Evolutionary conservation across 2,329 filamentous ascomycete genomes (phyloP).

Genomic region (Scortechinia acanthostroma): DNA sequence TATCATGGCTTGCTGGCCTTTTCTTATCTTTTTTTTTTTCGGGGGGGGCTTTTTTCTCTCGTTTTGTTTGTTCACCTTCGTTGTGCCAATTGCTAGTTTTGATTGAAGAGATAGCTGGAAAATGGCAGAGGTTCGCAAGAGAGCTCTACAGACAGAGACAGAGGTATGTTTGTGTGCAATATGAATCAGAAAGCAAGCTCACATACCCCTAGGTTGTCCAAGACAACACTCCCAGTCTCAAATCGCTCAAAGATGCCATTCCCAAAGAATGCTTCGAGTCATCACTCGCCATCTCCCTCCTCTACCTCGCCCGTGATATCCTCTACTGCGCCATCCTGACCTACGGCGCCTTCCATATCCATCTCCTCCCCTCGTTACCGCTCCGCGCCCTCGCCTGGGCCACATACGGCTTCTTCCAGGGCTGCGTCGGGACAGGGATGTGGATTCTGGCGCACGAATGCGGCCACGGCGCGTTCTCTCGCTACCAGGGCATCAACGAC

Average conservation of each 20-base stretch:
- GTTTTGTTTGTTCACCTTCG: too few species aligned
- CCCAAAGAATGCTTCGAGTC: constrained; percentile 55
- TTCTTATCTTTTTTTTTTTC: too few species aligned
- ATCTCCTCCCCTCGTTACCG: constrained; percentile 32
- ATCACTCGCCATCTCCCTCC: constrained; percentile 37
- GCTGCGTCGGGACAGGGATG: constrained; percentile 58
- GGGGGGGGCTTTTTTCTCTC: too few species aligned
- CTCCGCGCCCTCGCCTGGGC: constrained; percentile 41
- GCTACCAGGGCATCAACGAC: constrained; percentile 46
- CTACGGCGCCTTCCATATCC: constrained; percentile 39
- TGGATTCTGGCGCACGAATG: constrained; percentile 70
- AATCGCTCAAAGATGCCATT: constrained; percentile 41
- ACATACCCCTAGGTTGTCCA: too few species aligned
- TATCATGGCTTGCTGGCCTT: too few species aligned
- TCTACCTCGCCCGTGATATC: constrained; percentile 49
- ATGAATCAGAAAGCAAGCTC: too few species aligned
- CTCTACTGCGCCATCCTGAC: constrained; percentile 36
- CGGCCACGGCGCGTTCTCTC: constrained; percentile 64
- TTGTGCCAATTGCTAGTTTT: too few species aligned
- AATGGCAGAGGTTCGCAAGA: too few species aligned
- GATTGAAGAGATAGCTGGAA: too few species aligned
- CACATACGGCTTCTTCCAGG: constrained; percentile 55
- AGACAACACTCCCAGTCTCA: too few species aligned
- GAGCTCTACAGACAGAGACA: too few species aligned
- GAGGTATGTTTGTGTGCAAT: too few species aligned